These are phyloP conservation scores for Tuber calosporum DNA, from an alignment of 495 filamentous ascomycete species.

Conservation along the genomic window DNA sequence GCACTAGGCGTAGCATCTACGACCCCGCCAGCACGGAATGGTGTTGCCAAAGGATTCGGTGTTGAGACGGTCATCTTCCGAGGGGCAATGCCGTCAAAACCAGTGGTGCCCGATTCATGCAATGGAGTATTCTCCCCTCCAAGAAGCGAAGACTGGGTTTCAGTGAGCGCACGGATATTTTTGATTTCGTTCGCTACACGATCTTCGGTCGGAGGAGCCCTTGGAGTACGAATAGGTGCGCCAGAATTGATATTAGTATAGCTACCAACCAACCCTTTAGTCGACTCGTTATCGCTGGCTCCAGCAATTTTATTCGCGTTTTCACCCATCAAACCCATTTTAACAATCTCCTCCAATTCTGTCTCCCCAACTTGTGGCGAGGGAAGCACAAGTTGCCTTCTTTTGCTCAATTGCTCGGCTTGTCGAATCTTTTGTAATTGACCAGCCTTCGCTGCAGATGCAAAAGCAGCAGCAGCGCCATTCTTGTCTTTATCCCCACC, in stretches of 20 bases:
- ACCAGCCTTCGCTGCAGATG: constrained; percentile 87
- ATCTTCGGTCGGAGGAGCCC: constrained; percentile 85
- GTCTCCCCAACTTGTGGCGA: constrained; percentile 83
- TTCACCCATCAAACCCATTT: constrained; percentile 94
- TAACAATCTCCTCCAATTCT: constrained; percentile 95
- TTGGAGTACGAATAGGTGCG: constrained; percentile 85
- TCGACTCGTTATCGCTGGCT: constrained; percentile 75
- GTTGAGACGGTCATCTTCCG: constrained; percentile 73
- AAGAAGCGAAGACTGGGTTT: constrained; percentile 90
- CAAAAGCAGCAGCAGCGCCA: constrained; percentile 62
- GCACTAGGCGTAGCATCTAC: constrained; percentile 70
- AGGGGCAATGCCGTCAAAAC: constrained; percentile 79
- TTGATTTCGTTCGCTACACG: constrained; percentile 92
- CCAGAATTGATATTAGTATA: constrained; percentile 72
- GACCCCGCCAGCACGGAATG: constrained; percentile 64
- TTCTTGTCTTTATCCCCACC: constrained; percentile 61
- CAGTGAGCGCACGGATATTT: constrained; percentile 85
- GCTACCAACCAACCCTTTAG: constrained; percentile 75
- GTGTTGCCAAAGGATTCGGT: constrained; percentile 91
- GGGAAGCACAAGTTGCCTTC: constrained; percentile 69
- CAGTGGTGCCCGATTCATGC: constrained; percentile 71
- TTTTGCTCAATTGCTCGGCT: constrained; percentile 92
- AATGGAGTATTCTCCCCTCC: constrained; percentile 91
- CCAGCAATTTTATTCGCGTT: constrained; percentile 69
- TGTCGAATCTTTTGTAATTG: constrained; percentile 94